Conservation (phyloP, 1,284 basidiomycete genomes). For the Heterobasidion annosum region DNA sequence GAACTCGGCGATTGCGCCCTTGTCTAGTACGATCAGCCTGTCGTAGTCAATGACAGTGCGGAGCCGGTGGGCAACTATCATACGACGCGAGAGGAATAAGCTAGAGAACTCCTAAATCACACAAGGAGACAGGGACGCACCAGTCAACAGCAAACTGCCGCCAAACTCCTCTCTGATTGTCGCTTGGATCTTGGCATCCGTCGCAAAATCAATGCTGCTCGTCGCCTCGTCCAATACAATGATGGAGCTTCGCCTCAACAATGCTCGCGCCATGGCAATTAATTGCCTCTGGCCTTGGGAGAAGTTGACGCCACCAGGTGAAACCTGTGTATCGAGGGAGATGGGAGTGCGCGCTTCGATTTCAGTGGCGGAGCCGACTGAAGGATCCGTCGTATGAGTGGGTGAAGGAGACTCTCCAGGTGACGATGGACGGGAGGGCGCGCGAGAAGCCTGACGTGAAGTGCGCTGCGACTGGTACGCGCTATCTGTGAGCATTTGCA, state of each 20-base stretch:
- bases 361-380: constrained; percentile 11
- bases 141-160: constrained; percentile 48
- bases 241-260: constrained; percentile 67
- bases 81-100: not conserved
- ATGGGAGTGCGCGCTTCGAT: constrained; percentile 24
- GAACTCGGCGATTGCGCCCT: constrained; percentile 74
- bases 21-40: constrained; percentile 72
- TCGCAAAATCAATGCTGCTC: constrained; percentile 67
- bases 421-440: constrained; percentile 22
- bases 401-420: constrained; percentile 5
- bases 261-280: constrained; percentile 71
- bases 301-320: constrained; percentile 76
- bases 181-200: constrained; percentile 70
- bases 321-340: constrained; percentile 57
- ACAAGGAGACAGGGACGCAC: constrained; percentile 20
- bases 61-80: constrained; percentile 42
- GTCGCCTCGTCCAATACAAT: constrained; percentile 84
- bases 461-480: constrained; percentile 33
- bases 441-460: constrained; percentile 39
- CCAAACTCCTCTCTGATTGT: constrained; percentile 78
- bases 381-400: not conserved
- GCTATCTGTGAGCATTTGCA: constrained; percentile 50
- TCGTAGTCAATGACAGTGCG: constrained; percentile 75
- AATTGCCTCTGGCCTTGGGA: constrained; percentile 82
- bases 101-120: too few species aligned